Percentiles rank a stretch among this genome's conserved stretches.
Evolutionary conservation across 1,139 yeast species (phyloP).

Genomic region (Groenewaldozyma auringiensis): DNA sequence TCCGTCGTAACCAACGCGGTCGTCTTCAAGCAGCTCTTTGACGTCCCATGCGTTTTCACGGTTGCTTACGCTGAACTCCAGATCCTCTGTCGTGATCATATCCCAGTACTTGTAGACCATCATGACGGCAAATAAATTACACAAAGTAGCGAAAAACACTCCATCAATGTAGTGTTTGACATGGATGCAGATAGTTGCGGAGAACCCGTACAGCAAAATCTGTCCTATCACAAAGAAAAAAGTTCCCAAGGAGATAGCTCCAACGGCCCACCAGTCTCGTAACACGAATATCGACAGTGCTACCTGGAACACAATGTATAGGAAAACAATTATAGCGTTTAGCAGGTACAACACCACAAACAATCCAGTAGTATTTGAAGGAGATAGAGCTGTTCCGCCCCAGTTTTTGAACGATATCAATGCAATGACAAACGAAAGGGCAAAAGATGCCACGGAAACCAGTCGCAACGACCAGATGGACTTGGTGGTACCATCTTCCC

Average conservation of each 20-base stretch:
- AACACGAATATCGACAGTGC: slow-evolving; percentile 60
- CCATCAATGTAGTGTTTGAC: slow-evolving; percentile 88
- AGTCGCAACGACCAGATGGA: slow-evolving; percentile 54
- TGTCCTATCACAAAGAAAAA: slow-evolving; percentile 80
- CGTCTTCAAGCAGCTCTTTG: slow-evolving; percentile 38
- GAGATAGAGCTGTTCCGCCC: slow-evolving; percentile 36
- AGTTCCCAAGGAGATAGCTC: slow-evolving; percentile 63
- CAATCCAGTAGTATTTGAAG: slow-evolving; percentile 51
- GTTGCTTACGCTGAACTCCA: slow-evolving; percentile 77
- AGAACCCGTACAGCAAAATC: slow-evolving; percentile 60
- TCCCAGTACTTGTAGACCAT: slow-evolving; percentile 97
- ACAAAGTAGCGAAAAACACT: slow-evolving; percentile 69
- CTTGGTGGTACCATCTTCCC: slow-evolving; percentile 82
- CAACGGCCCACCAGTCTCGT: slow-evolving; percentile 78
- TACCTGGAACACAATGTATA: slow-evolving; percentile 64
- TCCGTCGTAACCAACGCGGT: slow-evolving; percentile 33
- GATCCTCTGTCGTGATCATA: slow-evolving; percentile 89
- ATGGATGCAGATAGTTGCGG: slow-evolving; percentile 55
- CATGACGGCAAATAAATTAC: slow-evolving; percentile 78
- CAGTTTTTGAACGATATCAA: slow-evolving; percentile 68
- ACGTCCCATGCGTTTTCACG: slow-evolving; percentile 42
- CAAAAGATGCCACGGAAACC: slow-evolving; percentile 46
- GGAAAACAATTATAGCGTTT: slow-evolving; percentile 56
- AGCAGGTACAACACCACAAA: slow-evolving; percentile 63
- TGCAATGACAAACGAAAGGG: slow-evolving; percentile 57